phyloP scores from a whole-genome alignment of 331 rosid species.

The Malus hybrid region DNA sequence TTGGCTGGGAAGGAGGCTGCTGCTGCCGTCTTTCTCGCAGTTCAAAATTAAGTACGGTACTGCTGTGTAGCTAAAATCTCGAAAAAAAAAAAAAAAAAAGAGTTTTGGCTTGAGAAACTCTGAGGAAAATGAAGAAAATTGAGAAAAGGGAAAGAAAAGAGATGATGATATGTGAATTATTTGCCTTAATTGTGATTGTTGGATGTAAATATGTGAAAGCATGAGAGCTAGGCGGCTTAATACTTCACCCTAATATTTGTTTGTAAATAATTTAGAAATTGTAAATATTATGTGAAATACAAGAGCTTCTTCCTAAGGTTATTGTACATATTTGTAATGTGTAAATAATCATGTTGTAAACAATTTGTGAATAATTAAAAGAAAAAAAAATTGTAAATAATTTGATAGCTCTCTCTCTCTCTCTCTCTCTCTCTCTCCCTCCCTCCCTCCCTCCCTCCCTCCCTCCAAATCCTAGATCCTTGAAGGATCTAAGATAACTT shows the following conservation, averaged over 20 bases:
- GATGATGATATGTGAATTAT: slow-evolving; percentile 9
- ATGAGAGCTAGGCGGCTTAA: slow-evolving; percentile 10
- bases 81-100: neutral
- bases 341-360: neutral
- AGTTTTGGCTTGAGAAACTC: slow-evolving; percentile 1
- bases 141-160: neutral
- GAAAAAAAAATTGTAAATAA: neutral
- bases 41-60: neutral
- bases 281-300: slow-evolving; percentile 11
- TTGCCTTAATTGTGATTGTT: slow-evolving; percentile 39
- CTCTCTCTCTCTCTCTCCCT: neutral
- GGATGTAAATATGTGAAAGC: slow-evolving; percentile 36
- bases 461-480: neutral
- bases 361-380: neutral
- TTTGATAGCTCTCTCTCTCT: neutral
- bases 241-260: slow-evolving; percentile 11
- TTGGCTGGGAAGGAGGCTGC: slow-evolving; percentile 4
- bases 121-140: neutral
- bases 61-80: neutral
- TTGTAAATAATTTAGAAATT: slow-evolving; percentile 16
- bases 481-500: too few species aligned
- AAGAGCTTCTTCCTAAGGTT: neutral
- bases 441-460: neutral
- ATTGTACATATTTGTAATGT: neutral
- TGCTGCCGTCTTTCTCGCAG: slow-evolving; percentile 6